A percentile compares a stretch with the other conserved stretches of the same genome.
Evolutionary conservation across 1,284 basidiomycete species (phyloP).

Genomic region (Puccinia coronata): DNA sequence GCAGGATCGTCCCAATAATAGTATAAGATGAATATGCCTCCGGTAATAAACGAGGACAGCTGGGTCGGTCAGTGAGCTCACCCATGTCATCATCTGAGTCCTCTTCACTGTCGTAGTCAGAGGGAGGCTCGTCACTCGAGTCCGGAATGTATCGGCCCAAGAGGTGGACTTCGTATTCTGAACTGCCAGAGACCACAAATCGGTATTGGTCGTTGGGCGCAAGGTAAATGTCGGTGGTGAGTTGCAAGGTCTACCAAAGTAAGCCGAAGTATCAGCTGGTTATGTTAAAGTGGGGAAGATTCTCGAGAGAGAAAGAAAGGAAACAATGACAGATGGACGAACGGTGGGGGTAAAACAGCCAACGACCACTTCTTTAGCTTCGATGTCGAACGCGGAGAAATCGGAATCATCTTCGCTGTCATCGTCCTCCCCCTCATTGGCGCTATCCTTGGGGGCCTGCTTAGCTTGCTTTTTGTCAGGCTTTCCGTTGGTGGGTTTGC

Average conservation of each 20-base stretch:
- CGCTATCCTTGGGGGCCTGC: neutral
- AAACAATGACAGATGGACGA: no score
- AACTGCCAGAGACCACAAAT: conserved; percentile 35
- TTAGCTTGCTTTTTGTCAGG: conserved; percentile 14
- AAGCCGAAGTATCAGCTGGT: neutral
- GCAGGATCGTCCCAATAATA: no score
- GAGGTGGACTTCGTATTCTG: conserved; percentile 47
- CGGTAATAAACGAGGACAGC: neutral
- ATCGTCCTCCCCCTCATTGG: conserved; percentile 12
- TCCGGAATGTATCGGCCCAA: conserved; percentile 37
- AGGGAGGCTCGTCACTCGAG: conserved; percentile 18
- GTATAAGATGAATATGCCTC: neutral
- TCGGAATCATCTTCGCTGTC: conserved; percentile 40
- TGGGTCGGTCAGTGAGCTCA: neutral
- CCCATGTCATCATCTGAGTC: conserved; percentile 41
- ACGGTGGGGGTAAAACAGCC: conserved; percentile 35
- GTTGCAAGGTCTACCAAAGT: conserved; percentile 11
- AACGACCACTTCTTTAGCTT: conserved; percentile 48
- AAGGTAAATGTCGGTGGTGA: conserved; percentile 41
- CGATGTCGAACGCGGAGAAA: conserved; percentile 23
- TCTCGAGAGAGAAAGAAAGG: neutral
- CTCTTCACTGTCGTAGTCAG: conserved; percentile 38
- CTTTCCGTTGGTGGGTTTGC: neutral
- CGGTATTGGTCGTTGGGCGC: conserved; percentile 46
- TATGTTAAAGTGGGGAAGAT: neutral